These are phyloP conservation scores for Cordyceps cateniannulata DNA, from an alignment of 2,329 filamentous ascomycete species.

Conservation along the genomic window DNA sequence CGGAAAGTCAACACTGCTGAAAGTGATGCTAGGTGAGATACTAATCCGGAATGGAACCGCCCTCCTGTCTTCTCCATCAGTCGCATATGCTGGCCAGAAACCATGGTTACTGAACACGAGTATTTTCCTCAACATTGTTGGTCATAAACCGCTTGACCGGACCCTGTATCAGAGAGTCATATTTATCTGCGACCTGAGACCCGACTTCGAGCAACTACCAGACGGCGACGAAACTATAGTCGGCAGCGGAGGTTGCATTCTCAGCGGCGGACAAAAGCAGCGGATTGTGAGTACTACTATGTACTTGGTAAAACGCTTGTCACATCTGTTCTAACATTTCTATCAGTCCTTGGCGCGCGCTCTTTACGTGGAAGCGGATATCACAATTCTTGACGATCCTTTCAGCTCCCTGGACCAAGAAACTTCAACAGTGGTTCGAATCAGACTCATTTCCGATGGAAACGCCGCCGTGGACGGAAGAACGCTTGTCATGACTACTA, in stretches of 20 bases:
- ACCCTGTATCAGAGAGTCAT: neutral
- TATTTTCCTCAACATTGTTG: slow-evolving; percentile 34
- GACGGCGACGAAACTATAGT: slow-evolving; percentile 3
- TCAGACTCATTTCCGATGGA: neutral
- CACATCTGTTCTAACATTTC: neutral
- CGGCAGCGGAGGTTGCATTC: neutral
- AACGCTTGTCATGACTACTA: slow-evolving; percentile 5
- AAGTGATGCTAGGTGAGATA: neutral
- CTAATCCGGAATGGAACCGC: neutral
- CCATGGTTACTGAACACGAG: slow-evolving; percentile 38
- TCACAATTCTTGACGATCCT: slow-evolving; percentile 2
- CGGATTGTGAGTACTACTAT: neutral
- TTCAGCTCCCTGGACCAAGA: slow-evolving; percentile 2
- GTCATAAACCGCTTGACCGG: slow-evolving; percentile 7
- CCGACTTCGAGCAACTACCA: neutral
- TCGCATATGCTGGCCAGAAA: slow-evolving; percentile 20
- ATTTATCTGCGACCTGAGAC: neutral
- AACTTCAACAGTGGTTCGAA: neutral
- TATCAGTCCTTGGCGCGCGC: neutral
- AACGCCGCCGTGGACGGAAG: neutral
- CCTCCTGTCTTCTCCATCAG: neutral
- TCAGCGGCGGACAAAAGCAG: slow-evolving; percentile 8
- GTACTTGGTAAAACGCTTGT: neutral
- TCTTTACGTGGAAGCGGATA: neutral
- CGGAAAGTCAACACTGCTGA: slow-evolving; percentile 6